These are phyloP conservation scores for Veloporphyrellus conicus DNA, from an alignment of 1,284 basidiomycete genomes.

Conservation along the genomic window DNA sequence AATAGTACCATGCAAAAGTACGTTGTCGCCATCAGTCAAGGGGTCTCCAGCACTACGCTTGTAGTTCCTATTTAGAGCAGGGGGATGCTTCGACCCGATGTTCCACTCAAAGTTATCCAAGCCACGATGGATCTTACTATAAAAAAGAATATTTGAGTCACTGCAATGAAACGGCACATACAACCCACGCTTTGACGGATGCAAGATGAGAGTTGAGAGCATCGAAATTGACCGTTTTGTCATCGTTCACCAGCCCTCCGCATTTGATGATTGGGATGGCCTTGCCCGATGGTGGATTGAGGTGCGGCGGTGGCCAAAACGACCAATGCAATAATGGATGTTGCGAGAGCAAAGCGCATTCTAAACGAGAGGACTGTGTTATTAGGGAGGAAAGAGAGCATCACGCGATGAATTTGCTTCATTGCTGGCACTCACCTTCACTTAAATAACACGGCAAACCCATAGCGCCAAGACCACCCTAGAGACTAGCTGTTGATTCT, in stretches of 20 bases:
- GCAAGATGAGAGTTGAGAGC: constrained; percentile 8
- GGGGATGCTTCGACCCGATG: constrained; percentile 9
- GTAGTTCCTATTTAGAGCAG: background rate
- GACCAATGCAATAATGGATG: constrained; percentile 10
- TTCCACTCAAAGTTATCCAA: constrained; percentile 16
- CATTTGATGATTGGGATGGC: constrained; percentile 15
- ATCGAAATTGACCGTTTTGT: constrained; percentile 8
- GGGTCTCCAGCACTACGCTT: constrained; percentile 7
- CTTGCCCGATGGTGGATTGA: background rate
- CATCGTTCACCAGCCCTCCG: constrained; percentile 1
- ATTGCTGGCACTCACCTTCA: background rate
- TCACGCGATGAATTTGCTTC: too few species aligned
- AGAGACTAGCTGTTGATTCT: too few species aligned
- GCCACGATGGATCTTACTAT: constrained; percentile 20
- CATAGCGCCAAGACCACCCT: background rate
- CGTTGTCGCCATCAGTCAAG: constrained; percentile 15
- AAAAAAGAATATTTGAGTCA: too few species aligned
- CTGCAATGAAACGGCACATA: too few species aligned
- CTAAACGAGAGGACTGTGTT: background rate
- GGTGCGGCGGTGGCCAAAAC: constrained; percentile 10
- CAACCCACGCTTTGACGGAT: constrained; percentile 3
- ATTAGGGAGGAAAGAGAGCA: background rate
- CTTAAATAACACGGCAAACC: background rate
- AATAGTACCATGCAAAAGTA: constrained; percentile 20
- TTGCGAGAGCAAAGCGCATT: constrained; percentile 14